phyloP scores from a whole-genome alignment of 768 basidiomycete species.

The Phaffia australis region DNA sequence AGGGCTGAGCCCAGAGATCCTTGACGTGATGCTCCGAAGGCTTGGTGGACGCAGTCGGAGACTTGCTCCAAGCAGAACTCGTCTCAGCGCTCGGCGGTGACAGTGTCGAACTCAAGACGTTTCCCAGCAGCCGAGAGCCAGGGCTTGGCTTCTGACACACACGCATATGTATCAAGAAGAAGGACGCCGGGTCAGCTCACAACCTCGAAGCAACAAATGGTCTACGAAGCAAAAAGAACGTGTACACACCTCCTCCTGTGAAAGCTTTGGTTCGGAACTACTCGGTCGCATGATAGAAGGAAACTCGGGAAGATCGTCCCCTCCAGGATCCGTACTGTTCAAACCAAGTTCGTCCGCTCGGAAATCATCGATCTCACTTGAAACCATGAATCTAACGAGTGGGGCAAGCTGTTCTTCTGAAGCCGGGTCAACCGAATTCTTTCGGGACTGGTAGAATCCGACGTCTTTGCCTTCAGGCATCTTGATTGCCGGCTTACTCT shows the following conservation, averaged over 20 bases:
- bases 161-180: not conserved
- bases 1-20: conserved; percentile 19
- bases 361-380: conserved; percentile 21
- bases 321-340: conserved; percentile 17
- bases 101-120: conserved; percentile 5
- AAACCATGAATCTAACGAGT: conserved; percentile 23
- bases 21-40: conserved; percentile 12
- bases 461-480: conserved; percentile 15
- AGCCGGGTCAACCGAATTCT: conserved; percentile 11
- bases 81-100: conserved; percentile 24
- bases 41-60: not conserved
- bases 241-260: conserved; percentile 3
- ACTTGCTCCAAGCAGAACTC: conserved; percentile 22
- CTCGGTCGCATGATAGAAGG: conserved; percentile 20
- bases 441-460: conserved; percentile 22
- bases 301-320: conserved; percentile 18
- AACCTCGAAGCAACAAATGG: not conserved
- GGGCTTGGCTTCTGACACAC: not conserved
- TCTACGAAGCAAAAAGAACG: not conserved
- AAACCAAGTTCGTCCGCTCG: conserved; percentile 14
- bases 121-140: conserved; percentile 1
- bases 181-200: no score
- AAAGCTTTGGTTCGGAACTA: conserved; percentile 6
- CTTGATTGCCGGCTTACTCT: not conserved
- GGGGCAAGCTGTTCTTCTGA: conserved; percentile 23